phyloP scores from a whole-genome alignment of 2,329 filamentous ascomycete genomes.

The Aureobasidium sp. region DNA sequence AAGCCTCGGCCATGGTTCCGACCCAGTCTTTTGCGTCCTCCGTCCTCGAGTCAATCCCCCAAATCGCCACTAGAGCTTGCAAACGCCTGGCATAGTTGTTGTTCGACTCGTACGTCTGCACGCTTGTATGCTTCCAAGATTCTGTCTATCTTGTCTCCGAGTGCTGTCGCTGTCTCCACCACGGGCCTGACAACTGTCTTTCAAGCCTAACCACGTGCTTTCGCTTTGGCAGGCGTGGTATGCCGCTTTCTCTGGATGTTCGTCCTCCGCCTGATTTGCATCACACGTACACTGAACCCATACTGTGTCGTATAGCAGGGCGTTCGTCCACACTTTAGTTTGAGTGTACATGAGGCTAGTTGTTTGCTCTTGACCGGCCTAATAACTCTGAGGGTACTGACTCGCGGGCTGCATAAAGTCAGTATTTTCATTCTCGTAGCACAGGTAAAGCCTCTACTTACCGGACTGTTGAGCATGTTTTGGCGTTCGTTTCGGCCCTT shows the following conservation, averaged over 20 bases:
- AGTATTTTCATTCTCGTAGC: neutral
- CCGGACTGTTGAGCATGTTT: constrained; percentile 91
- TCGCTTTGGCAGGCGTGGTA: neutral
- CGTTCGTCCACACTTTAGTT: neutral
- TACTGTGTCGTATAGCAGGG: neutral
- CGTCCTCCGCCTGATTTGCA: neutral
- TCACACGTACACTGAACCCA: neutral
- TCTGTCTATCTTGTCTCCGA: neutral
- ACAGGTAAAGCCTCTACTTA: constrained; percentile 42
- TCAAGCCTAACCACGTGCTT: neutral
- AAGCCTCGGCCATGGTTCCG: neutral
- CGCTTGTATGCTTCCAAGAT: neutral
- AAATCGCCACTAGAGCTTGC: neutral
- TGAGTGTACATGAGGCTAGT: neutral
- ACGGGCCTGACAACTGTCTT: neutral
- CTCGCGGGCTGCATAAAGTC: constrained; percentile 35
- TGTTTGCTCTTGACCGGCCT: constrained; percentile 13
- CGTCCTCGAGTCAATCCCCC: neutral
- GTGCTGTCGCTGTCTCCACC: neutral
- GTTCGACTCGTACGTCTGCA: neutral
- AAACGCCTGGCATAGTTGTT: neutral
- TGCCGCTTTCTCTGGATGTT: neutral
- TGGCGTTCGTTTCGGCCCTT: constrained; percentile 92
- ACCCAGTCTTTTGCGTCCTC: neutral
- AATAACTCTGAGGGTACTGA: constrained; percentile 44